phyloP scores from a whole-genome alignment of 148 eudicot species.

The Euryodendron excelsum region DNA sequence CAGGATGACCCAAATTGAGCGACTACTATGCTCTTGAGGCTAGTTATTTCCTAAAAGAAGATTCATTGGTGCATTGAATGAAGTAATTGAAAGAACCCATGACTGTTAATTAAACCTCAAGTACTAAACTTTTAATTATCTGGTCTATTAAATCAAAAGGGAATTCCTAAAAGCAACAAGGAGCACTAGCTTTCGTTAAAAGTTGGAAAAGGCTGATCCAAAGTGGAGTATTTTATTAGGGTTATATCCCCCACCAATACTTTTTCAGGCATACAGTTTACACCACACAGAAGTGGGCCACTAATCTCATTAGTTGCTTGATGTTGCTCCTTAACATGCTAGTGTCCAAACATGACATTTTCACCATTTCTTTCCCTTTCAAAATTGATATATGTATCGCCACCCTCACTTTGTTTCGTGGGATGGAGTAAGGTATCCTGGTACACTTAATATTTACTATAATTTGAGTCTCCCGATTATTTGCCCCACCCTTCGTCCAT shows the following conservation, averaged over 20 bases:
- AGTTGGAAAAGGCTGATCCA: slow-evolving; percentile 4
- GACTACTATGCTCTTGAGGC: not conserved
- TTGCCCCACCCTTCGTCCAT: no score
- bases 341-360: no score
- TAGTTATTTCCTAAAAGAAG: not conserved
- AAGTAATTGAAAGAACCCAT: not conserved
- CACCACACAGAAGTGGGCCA: not conserved
- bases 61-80: not conserved
- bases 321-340: no score
- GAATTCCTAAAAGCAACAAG: not conserved
- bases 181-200: not conserved
- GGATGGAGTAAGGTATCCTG: no score
- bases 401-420: no score
- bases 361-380: no score
- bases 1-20: not conserved
- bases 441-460: no score
- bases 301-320: not conserved
- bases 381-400: no score
- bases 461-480: no score
- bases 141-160: not conserved
- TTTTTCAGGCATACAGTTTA: not conserved
- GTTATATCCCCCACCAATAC: not conserved
- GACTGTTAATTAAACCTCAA: not conserved
- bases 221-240: not conserved
- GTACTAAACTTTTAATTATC: not conserved